Evolutionary conservation across 306 rosid species (phyloP), one percentile per base, ranked within the genome.

Genomic region (Clitoria ternatea): DNA sequence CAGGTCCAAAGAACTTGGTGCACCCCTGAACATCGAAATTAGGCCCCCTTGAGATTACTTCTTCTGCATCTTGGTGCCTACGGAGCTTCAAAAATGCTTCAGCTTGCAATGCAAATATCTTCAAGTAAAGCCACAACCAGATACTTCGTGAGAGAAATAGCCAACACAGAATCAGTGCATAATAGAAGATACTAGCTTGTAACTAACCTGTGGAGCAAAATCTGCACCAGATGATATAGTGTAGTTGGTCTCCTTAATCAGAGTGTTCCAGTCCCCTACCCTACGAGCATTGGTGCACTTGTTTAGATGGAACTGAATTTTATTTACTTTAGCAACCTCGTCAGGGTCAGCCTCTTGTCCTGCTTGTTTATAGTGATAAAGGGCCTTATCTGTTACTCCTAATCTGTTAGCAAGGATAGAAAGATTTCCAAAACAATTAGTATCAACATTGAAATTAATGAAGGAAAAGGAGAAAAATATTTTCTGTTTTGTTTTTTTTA

Each of bases 231-330:
- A 78, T 50, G 81, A 75, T 23, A 89, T 79, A 15, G 83, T 81
- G 1, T n/a, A 17, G 20, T 44, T 61, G 10, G 91, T 70, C 77
- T 81, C 88, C 79, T 75, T 89, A 6, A 80, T 77, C 33, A 91
- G 35, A 18, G 89, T 85, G 79, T 80, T 91, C 96, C 97, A 91
- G 43, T 91, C 96, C 77, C 89, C 70, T 70, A 82, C 17, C 60
- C 85, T 82, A n/a, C 85, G 86, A 57, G 97, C 90, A 77, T 89
- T 88, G 0, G 97, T 85, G 82, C 96, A 91, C 78, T 79, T 89
- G 63, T 61, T 82, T 22, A 89, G 85, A 81, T 72, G 91, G 2
- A 59, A 17, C 67, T 89, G 96, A 76, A 91, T 65, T 4, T 72
- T 61, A 57, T 77, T 84, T 2, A 82, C 85, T 69, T 87, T 87